Percentiles rank a stretch among this genome's conserved stretches.
phyloP scores from a whole-genome alignment of 768 basidiomycete genomes.

The Lentinula boryana region DNA sequence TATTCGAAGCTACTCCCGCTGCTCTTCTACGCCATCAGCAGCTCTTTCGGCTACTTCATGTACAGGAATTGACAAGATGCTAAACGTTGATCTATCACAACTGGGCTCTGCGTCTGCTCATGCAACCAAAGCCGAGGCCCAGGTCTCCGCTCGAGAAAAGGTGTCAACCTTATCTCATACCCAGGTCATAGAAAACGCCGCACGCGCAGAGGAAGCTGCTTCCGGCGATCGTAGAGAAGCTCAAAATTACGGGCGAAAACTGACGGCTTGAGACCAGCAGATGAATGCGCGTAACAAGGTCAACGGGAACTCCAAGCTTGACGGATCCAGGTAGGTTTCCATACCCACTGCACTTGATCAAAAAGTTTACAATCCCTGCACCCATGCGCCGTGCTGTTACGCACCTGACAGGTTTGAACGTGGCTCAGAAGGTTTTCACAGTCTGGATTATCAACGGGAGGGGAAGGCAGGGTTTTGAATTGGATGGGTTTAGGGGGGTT shows the following conservation, averaged over 20 bases:
- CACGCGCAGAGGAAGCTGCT: background rate
- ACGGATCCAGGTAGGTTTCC: too few species aligned
- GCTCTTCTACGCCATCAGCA: background rate
- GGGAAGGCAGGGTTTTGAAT: too few species aligned
- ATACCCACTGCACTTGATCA: too few species aligned
- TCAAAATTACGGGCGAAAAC: slow-evolving; percentile 2
- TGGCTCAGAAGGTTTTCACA: too few species aligned
- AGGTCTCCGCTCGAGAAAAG: background rate
- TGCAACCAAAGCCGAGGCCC: slow-evolving; percentile 1
- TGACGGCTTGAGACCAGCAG: too few species aligned
- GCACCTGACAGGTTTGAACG: too few species aligned
- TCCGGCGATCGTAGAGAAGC: background rate
- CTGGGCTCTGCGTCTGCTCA: slow-evolving; percentile 4
- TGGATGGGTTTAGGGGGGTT: too few species aligned
- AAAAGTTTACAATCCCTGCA: too few species aligned
- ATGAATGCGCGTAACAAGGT: too few species aligned
- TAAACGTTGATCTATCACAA: slow-evolving; percentile 4
- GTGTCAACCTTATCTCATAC: background rate
- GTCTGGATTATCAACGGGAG: too few species aligned
- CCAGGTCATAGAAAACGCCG: background rate
- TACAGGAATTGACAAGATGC: slow-evolving; percentile 4
- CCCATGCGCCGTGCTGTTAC: too few species aligned
- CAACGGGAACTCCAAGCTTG: too few species aligned
- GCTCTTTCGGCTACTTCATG: slow-evolving; percentile 1
- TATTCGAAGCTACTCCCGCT: background rate